Evolutionary conservation across 1,284 basidiomycete species (phyloP), one percentile per base, ranked within the genome.

Genomic region (Wallemia mellicola): DNA sequence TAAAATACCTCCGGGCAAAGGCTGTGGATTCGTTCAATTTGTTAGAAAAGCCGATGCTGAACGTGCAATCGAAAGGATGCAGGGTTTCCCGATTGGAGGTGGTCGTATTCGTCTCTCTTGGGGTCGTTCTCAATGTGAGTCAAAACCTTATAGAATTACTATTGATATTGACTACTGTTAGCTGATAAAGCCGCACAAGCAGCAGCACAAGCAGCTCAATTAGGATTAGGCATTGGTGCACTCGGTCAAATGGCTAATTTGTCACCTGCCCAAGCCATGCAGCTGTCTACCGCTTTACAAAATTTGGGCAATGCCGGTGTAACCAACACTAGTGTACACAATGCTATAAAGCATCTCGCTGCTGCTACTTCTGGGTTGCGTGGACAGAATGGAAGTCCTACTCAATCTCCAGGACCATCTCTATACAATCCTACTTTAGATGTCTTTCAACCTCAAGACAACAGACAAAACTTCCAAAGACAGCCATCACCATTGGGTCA

Each of bases 11-110:
- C 82, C 86, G 26, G 87, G 86, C 58, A 94, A 94, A 67, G 86
- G 89, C 62, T 94, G 89, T 66, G 88, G 89, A 0, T 95, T 95
- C 65, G 88, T 95, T 27, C 88, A 92, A 70, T 94, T 87, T 66
- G 83, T 91, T 26, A 76, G 80, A 63, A 91, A 94, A 71, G 79
- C 78, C 14, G 89, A 94, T 69, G 89, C 89, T 3, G 86, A 92
- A 68, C 76, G 78, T 26, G 88, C 89, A 1, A 94, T 95, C 64
- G 83, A 88, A 70, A 84, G 85, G 70, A 89, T 94, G 87, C 88
- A 94, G 71, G 87, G 86, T 24, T 94, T 89, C 69, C 86, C 85
- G 3, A 82, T 94, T 64, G 85, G 86, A 56, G 86, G 86, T 15
- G 87, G 86, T 63, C 76, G 85, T 64, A 88, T 95, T 64, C 77